Conservation (phyloP, 495 filamentous ascomycete species). For the Podospora sp. region DNA sequence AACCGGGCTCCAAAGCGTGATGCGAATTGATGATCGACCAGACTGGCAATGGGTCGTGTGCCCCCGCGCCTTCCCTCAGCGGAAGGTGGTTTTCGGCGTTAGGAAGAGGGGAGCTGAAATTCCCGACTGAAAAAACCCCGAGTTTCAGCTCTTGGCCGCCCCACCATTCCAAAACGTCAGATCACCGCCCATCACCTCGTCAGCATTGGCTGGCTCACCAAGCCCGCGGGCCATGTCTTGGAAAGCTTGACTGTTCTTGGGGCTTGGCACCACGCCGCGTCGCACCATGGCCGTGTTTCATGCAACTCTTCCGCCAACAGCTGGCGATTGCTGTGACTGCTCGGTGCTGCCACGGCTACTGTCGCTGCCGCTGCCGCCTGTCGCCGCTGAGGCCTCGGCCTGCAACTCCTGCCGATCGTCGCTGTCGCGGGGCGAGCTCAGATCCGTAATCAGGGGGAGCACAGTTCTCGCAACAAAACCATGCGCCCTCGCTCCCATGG, state of each 20-base stretch:
- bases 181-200: background rate
- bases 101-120: background rate
- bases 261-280: slow-evolving; percentile 7
- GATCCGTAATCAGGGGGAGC: background rate
- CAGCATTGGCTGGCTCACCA: background rate
- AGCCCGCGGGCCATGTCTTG: background rate
- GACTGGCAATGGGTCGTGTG: background rate
- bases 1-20: background rate
- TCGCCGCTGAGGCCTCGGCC: background rate
- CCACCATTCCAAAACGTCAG: background rate
- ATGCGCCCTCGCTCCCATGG: slow-evolving; percentile 4
- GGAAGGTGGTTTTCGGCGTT: too few species aligned
- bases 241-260: background rate
- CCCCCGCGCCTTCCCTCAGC: background rate
- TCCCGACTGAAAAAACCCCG: background rate
- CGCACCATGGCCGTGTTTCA: slow-evolving; percentile 18
- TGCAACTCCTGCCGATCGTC: slow-evolving; percentile 16
- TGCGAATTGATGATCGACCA: background rate
- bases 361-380: background rate
- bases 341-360: background rate
- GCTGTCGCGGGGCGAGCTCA: too few species aligned
- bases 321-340: background rate
- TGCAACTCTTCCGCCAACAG: slow-evolving; percentile 3
- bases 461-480: slow-evolving; percentile 12
- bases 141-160: slow-evolving; percentile 9